These are phyloP conservation scores for Physcomitrium patens DNA, from an alignment of 225 moss, liverwort and hornwort genomes.

Conservation along the genomic window DNA sequence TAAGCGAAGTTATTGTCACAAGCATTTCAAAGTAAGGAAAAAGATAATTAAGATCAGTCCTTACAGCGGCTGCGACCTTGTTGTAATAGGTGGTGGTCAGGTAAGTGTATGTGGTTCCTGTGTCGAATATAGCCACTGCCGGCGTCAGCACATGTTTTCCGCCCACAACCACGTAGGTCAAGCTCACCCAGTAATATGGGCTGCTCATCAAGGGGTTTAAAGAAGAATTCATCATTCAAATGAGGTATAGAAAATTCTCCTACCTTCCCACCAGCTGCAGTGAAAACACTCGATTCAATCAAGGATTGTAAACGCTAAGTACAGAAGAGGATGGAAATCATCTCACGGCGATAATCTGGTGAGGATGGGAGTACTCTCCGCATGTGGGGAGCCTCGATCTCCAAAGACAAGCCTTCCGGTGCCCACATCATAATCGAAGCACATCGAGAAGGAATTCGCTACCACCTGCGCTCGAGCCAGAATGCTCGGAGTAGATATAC, in stretches of 20 bases:
- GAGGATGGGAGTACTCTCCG: slow-evolving; percentile 42
- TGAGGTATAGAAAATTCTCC: background rate
- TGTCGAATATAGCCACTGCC: slow-evolving; percentile 45
- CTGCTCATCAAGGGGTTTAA: slow-evolving; percentile 24
- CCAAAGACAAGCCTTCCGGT: slow-evolving; percentile 59
- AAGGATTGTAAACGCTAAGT: background rate
- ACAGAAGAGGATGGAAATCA: background rate
- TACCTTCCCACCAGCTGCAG: background rate
- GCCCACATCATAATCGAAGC: slow-evolving; percentile 42
- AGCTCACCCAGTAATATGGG: slow-evolving; percentile 47
- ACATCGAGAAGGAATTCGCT: slow-evolving; percentile 55
- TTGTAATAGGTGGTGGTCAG: slow-evolving; percentile 38
- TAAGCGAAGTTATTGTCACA: background rate
- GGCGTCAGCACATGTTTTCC: slow-evolving; percentile 23
- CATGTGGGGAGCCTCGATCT: slow-evolving; percentile 46
- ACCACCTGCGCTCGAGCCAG: slow-evolving; percentile 41
- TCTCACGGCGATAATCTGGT: slow-evolving; percentile 35
- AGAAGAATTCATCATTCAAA: slow-evolving; percentile 6
- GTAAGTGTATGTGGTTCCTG: slow-evolving; percentile 60
- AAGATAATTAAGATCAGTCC: slow-evolving; percentile 2
- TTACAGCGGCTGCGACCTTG: slow-evolving; percentile 44
- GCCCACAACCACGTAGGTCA: slow-evolving; percentile 43
- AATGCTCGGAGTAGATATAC: slow-evolving; percentile 44
- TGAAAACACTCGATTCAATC: background rate
- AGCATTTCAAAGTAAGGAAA: too few species aligned